Conservation (phyloP, 768 basidiomycete species). For the Clavulina sp. region DNA sequence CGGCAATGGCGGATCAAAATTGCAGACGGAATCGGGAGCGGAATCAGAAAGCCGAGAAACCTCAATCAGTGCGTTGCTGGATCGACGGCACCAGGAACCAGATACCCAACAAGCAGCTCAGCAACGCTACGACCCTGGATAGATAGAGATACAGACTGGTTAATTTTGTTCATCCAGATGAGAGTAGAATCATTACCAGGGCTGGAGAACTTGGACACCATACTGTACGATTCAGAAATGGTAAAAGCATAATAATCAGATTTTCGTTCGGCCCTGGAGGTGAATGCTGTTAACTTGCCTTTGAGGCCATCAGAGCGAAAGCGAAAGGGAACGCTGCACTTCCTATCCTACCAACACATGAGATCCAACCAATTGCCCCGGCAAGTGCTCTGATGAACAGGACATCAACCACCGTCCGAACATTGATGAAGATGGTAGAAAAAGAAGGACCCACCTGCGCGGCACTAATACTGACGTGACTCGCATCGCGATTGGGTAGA, state of each 20-base stretch:
- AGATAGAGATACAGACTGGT: too few relatives aligned
- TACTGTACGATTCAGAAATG: too few relatives aligned
- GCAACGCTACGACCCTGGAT: neutral
- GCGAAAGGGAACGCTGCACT: conserved; percentile 22
- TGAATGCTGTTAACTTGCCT: too few relatives aligned
- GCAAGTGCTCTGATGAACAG: conserved; percentile 20
- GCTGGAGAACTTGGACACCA: neutral
- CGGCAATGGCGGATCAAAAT: too few relatives aligned
- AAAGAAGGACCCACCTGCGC: conserved; percentile 22
- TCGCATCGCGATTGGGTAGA: conserved; percentile 45
- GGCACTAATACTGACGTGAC: conserved; percentile 51
- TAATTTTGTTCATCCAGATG: too few relatives aligned
- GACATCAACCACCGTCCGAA: neutral
- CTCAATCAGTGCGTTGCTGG: neutral
- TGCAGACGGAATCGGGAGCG: too few relatives aligned
- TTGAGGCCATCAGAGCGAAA: too few relatives aligned
- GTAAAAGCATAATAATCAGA: too few relatives aligned
- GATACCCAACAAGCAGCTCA: neutral
- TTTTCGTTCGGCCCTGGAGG: too few relatives aligned
- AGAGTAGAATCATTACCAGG: too few relatives aligned
- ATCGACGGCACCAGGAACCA: neutral
- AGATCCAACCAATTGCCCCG: conserved; percentile 26
- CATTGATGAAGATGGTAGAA: neutral
- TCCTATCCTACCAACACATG: conserved; percentile 19
- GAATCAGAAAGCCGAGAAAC: too few relatives aligned